Evolutionary conservation across 1,139 yeast species (phyloP).

Genomic region (Blastobotrys serpentis): DNA sequence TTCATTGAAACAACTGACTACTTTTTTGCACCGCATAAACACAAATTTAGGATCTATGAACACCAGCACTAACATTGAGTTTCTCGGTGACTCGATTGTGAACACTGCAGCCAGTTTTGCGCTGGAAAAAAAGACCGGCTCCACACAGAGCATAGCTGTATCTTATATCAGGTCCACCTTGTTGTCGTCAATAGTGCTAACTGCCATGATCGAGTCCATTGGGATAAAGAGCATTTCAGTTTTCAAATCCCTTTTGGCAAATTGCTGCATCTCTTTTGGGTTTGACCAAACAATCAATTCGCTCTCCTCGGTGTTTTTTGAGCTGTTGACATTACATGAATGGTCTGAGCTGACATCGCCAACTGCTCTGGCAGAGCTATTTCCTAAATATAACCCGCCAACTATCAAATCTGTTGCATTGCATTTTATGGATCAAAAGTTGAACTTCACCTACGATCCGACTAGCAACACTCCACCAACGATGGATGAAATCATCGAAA

Average conservation of each 20-base stretch:
- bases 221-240: conserved; percentile 49
- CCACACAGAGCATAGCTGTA: conserved; percentile 3
- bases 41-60: not conserved
- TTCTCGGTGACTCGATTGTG: conserved; percentile 57
- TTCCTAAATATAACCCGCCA: conserved; percentile 4
- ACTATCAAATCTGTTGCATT: conserved; percentile 43
- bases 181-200: conserved; percentile 19
- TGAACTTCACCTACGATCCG: conserved; percentile 62
- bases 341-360: conserved; percentile 5
- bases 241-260: conserved; percentile 62
- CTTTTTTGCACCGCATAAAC: conserved; percentile 12
- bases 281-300: conserved; percentile 64
- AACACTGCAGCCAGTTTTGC: conserved; percentile 58
- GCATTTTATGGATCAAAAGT: conserved; percentile 43
- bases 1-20: conserved; percentile 17
- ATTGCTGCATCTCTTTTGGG: conserved; percentile 75
- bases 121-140: conserved; percentile 42
- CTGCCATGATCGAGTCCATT: conserved; percentile 34
- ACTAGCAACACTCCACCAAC: conserved; percentile 66
- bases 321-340: conserved; percentile 51
- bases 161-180: conserved; percentile 20
- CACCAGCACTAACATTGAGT: conserved; percentile 43
- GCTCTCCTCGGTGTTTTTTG: conserved; percentile 65
- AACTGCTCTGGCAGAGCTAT: not conserved
- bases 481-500: conserved; percentile 61